Base-by-base conservation (phyloP, 2,329 filamentous ascomycete species). In the Colletotrichum sp. region DNA sequence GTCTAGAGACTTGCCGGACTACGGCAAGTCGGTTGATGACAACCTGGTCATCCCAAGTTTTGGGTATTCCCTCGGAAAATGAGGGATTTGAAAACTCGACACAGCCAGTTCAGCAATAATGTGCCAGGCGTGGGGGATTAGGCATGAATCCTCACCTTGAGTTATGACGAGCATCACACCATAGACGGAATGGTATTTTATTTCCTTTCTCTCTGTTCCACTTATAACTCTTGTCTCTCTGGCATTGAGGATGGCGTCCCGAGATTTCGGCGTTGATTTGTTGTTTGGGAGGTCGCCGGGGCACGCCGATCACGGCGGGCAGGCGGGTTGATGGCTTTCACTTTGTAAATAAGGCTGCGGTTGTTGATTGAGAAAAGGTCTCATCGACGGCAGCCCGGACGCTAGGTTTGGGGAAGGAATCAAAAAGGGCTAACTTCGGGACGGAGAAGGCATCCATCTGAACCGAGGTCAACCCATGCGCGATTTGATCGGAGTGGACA, bases 191-290 rank as follows among this genome's bases (percentile, higher is more conserved):
- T 72, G 68, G 61, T 72, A 70, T 67, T 30, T 72, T 55, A 22
- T 61, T 55, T 34, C 57, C 8, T 71, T 63, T 72, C 12, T 28
- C 52, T 72, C 61, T 55, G 68, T 72, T 72, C 52, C 36, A 72
- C 36, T 72, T 73, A 67, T 61, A 75, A 74, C 67, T 65, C 67
- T 66, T 63, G 48, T 72, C 60, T 67, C 22, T 64, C 19, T 44
- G 73, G 57, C 73, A 75, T 68, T 55, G 70, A 75, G 70, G 63
- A 74, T 32, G 73, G 73, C 73, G 73, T 75, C 70, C 70, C 34
- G 70, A 74, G 73, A 74, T 64, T 27, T 25, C 39, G 73, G 73
- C 69, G 73, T 75, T 75, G 71, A 64, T 55, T 48, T 66, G 27
- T 70, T 71, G 67, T 74, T 72, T 71, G 44, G 25, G 68, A 57